Conservation (phyloP, 352 stramenopile species). For the Phytophthora nicotianae region DNA sequence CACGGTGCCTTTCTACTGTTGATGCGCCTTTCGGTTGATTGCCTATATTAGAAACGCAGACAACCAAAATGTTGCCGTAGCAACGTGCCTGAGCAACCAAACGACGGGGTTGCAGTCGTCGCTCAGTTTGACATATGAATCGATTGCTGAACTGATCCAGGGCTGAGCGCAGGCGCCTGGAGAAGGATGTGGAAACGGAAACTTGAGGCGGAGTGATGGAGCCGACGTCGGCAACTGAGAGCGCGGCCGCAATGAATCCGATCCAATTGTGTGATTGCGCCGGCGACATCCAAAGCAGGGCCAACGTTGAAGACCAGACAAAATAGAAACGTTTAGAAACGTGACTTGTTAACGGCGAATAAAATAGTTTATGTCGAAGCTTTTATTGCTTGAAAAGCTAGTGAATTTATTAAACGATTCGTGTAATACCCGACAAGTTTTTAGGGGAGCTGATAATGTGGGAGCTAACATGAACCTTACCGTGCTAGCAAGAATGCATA, state of each 20-base stretch:
- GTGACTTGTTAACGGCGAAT: too few relatives aligned
- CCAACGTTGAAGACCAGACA: slow-evolving; percentile 24
- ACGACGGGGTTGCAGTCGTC: slow-evolving; percentile 8
- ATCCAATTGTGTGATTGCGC: slow-evolving; percentile 27
- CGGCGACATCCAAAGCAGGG: too few relatives aligned
- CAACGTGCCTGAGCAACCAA: slow-evolving; percentile 11
- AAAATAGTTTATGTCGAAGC: too few relatives aligned
- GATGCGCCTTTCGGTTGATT: not conserved
- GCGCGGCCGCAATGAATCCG: slow-evolving; percentile 27
- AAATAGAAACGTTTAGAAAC: slow-evolving; percentile 26
- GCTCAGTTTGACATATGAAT: slow-evolving; percentile 8
- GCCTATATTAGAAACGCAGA: not conserved
- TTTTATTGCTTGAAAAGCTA: too few relatives aligned
- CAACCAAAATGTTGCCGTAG: not conserved
- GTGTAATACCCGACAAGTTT: too few relatives aligned
- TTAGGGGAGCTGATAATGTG: too few relatives aligned
- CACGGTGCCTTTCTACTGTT: slow-evolving; percentile 1
- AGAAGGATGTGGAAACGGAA: slow-evolving; percentile 22
- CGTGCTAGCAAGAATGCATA: too few relatives aligned
- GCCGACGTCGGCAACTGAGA: slow-evolving; percentile 13
- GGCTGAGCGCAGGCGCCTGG: slow-evolving; percentile 3
- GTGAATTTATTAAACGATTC: too few relatives aligned
- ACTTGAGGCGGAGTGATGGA: slow-evolving; percentile 3
- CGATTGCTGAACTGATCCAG: slow-evolving; percentile 26
- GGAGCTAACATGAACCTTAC: too few relatives aligned